Conservation (phyloP, 1,284 basidiomycete genomes). For the Sanghuangporus sanghuang region DNA sequence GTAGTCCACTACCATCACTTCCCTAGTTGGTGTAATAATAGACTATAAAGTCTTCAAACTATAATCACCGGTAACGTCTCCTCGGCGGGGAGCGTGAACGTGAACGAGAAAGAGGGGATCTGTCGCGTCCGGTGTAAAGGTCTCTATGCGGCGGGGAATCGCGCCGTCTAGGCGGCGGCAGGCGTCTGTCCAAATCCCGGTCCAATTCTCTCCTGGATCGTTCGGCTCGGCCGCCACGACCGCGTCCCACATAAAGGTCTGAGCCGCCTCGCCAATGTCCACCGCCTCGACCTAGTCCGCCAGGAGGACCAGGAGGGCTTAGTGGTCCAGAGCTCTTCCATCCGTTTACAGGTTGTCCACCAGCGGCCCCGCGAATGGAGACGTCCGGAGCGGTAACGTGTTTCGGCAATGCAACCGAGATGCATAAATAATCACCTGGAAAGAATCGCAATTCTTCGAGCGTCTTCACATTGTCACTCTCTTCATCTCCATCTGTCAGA, state of each 20-base stretch:
- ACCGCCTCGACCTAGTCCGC: constrained; percentile 41
- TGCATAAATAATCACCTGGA: constrained; percentile 70
- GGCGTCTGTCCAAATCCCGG: constrained; percentile 29
- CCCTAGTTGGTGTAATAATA: not conserved
- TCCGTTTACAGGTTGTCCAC: constrained; percentile 27
- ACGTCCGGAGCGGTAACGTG: constrained; percentile 39
- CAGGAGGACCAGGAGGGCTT: constrained; percentile 27
- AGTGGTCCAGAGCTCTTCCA: constrained; percentile 33
- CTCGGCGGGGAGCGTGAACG: constrained; percentile 31
- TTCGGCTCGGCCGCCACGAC: constrained; percentile 41
- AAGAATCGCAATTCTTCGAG: constrained; percentile 72
- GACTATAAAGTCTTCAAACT: not conserved
- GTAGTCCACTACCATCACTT: not conserved
- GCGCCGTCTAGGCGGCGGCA: constrained; percentile 42
- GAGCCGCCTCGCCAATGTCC: constrained; percentile 69
- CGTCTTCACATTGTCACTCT: constrained; percentile 51
- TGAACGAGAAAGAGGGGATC: constrained; percentile 28
- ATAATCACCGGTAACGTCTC: constrained; percentile 15
- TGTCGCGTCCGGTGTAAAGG: constrained; percentile 24
- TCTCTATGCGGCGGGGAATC: constrained; percentile 36
- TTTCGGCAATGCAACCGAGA: constrained; percentile 68
- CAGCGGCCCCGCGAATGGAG: constrained; percentile 45
- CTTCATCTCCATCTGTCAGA: constrained; percentile 44
- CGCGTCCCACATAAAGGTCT: constrained; percentile 36
- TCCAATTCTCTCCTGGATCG: constrained; percentile 30